These are phyloP conservation scores for Candida pseudofarinosa DNA, from an alignment of 805 yeast genomes.

Conservation along the genomic window DNA sequence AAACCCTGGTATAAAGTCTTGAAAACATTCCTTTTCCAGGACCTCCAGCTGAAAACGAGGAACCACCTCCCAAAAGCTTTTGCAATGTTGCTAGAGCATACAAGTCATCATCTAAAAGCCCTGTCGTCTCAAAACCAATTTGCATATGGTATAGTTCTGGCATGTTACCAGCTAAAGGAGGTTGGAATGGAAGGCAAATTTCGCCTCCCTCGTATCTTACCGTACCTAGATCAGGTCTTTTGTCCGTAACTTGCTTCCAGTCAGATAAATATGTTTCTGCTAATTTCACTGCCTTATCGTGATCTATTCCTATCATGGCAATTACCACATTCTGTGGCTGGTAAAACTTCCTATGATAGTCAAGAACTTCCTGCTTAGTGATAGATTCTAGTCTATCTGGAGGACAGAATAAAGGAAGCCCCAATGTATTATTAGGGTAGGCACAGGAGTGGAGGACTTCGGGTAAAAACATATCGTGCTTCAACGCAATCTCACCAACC, in stretches of 20 bases:
- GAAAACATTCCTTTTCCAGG: slow-evolving; percentile 99
- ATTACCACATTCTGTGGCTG: slow-evolving; percentile 80
- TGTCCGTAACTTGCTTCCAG: slow-evolving; percentile 31
- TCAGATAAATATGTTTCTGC: slow-evolving; percentile 63
- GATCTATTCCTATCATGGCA: slow-evolving; percentile 82
- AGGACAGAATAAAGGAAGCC: slow-evolving; percentile 83
- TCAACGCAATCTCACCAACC: slow-evolving; percentile 73
- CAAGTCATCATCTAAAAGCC: slow-evolving; percentile 78
- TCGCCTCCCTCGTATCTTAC: slow-evolving; percentile 56
- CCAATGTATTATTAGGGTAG: slow-evolving; percentile 66
- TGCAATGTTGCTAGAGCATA: slow-evolving; percentile 90
- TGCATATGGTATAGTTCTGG: slow-evolving; percentile 84
- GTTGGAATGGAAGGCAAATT: slow-evolving; percentile 33
- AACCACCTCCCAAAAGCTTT: slow-evolving; percentile 92
- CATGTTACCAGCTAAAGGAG: slow-evolving; percentile 42
- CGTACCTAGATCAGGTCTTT: slow-evolving; percentile 45
- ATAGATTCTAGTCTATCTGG: slow-evolving; percentile 58
- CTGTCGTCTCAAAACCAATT: slow-evolving; percentile 83
- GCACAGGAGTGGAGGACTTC: slow-evolving; percentile 89
- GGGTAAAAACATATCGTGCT: slow-evolving; percentile 82
- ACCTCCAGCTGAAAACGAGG: slow-evolving; percentile 97
- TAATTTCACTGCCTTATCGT: slow-evolving; percentile 60
- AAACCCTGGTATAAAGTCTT: slow-evolving; percentile 82
- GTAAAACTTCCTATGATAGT: slow-evolving; percentile 63
- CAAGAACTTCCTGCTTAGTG: slow-evolving; percentile 46